Evolutionary conservation across 768 basidiomycete genomes (phyloP), one percentile per base, ranked within the genome.

Genomic region (Russula dissimulans): DNA sequence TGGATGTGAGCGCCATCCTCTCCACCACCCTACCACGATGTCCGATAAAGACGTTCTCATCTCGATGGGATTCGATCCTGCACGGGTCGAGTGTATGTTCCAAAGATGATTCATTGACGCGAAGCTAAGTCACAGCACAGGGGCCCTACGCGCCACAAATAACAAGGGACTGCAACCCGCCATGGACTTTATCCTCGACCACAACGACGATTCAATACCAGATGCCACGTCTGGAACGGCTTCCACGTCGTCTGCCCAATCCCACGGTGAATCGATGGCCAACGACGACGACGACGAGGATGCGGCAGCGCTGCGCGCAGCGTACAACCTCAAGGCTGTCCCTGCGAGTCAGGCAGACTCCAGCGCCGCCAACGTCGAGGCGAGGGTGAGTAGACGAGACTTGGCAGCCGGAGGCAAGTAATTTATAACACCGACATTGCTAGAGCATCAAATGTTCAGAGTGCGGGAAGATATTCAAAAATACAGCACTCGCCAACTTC

Each of bases 151-250:
- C 66, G 89, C 90, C 5, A 97, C 93, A 9, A 80, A 78, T 39
- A 84, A 84, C 66, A 81, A 88, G 32, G 95, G 94, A 3, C 76
- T 98, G 0, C 95, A 97, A 70, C 88, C 87, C 7, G 89, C 89
- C 22, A 89, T 94, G 88, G 94, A 97, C 67, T 86, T 89, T 71
- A 76, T 97, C 41, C 74, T 97, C 41, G 88, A 86, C 71, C 81
- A 97, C 68, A 86, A 89, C 54, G 81, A 82, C 5, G 77, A 91
- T 60, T 77, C 86, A 1, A 76, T 95, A 10, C 91, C 94, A 10
- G 82, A 88, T 22, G 47, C 67, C 15, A 65, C 64, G 3, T 75
- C 78, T 50, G 71, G 60, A n/a, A 52, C 67, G 14, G 44, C 75
- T 22, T 59, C 74, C 0, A 38, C 59, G 0, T 51, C 69, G 1